Percentiles rank a stretch among this genome's conserved stretches.
Conservation (phyloP, 192 early-diverging fungal species). For the Backusella sp. region DNA sequence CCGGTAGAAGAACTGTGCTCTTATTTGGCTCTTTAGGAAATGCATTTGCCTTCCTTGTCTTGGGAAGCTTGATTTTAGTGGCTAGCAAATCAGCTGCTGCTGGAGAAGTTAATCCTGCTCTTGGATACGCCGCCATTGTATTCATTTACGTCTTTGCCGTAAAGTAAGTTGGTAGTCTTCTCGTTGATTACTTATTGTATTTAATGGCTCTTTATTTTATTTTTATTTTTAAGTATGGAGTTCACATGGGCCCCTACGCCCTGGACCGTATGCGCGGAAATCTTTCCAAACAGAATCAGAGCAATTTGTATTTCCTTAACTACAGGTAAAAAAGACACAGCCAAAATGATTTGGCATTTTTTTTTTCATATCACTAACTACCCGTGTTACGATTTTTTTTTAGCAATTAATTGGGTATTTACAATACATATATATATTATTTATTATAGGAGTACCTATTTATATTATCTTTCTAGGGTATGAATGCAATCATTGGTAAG, state of each 20-base stretch:
- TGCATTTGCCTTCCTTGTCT: neutral
- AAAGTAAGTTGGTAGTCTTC: neutral
- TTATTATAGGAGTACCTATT: neutral
- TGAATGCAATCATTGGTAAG: slow-evolving; percentile 14
- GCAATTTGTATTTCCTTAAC: slow-evolving; percentile 8
- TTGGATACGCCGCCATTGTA: neutral
- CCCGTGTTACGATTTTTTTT: neutral
- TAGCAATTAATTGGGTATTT: neutral
- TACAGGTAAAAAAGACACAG: neutral
- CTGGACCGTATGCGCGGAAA: neutral
- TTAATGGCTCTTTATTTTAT: neutral
- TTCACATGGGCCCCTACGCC: neutral
- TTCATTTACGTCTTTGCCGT: slow-evolving; percentile 1
- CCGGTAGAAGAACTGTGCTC: neutral
- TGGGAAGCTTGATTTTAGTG: neutral
- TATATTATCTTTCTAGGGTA: neutral
- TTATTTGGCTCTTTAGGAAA: neutral
- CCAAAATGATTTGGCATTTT: neutral
- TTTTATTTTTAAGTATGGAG: neutral
- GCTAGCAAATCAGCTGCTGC: neutral
- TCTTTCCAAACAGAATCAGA: neutral
- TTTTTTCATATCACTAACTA: neutral
- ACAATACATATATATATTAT: too few species aligned
- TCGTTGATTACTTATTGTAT: neutral
- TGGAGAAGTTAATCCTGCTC: neutral